Percentiles rank a stretch among this genome's conserved stretches.
phyloP scores from a whole-genome alignment of 169 alveolate species.

The Plasmodium knowlesi region DNA sequence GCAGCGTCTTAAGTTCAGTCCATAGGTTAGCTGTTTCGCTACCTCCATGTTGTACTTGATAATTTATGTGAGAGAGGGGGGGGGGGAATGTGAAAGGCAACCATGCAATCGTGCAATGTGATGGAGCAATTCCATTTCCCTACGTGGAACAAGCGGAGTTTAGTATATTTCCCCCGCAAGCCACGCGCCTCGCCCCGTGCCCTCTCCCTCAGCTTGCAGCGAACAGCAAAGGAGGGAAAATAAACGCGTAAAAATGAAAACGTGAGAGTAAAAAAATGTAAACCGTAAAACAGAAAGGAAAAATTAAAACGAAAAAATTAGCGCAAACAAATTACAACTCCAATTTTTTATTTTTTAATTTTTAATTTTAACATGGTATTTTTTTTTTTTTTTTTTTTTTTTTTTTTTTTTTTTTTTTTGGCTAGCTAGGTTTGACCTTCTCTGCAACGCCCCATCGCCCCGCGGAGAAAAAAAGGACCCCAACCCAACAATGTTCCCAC shows the following conservation, averaged over 20 bases:
- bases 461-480: not conserved
- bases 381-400: too few relatives aligned
- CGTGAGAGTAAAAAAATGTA: not conserved
- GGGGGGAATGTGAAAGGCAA: too few relatives aligned
- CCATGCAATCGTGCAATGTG: not conserved
- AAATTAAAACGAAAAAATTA: not conserved
- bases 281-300: not conserved
- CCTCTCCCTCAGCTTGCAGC: not conserved
- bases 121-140: not conserved
- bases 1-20: conserved; percentile 25
- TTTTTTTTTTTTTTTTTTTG: too few relatives aligned
- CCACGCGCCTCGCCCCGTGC: not conserved
- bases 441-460: not conserved
- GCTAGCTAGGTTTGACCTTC: not conserved
- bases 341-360: too few relatives aligned
- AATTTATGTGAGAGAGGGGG: not conserved
- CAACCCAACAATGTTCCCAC: not conserved
- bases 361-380: not conserved
- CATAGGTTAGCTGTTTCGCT: conserved; percentile 30
- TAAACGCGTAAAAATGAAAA: not conserved
- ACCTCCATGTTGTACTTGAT: conserved; percentile 30
- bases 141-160: not conserved
- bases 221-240: not conserved
- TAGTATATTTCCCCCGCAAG: not conserved
- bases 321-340: not conserved